These are phyloP conservation scores for Nicotiana sylvestris DNA, from an alignment of 257 asterid species.

Conservation along the genomic window DNA sequence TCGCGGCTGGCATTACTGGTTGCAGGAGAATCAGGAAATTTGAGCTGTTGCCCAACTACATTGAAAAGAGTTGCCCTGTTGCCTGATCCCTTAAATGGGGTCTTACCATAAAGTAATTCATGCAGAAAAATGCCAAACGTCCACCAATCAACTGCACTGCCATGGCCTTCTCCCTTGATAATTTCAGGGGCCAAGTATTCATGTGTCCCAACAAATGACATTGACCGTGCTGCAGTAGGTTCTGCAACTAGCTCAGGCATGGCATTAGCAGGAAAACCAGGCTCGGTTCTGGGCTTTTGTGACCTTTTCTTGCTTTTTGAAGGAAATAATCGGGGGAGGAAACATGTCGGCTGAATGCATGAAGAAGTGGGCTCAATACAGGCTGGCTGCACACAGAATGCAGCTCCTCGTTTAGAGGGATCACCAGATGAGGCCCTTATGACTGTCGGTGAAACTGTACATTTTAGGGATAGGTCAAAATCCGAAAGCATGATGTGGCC, in stretches of 20 bases:
- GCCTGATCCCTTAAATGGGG: constrained; percentile 36
- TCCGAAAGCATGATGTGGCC: constrained; percentile 40
- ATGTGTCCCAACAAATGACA: constrained; percentile 37
- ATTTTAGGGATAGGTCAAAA: constrained; percentile 33
- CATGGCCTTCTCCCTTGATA: constrained; percentile 40
- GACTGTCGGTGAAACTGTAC: constrained; percentile 34
- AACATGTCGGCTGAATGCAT: constrained; percentile 36
- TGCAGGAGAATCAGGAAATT: constrained; percentile 32
- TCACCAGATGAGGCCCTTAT: constrained; percentile 24
- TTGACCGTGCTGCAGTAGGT: constrained; percentile 36
- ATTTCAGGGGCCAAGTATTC: constrained; percentile 40
- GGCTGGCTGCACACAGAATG: constrained; percentile 28
- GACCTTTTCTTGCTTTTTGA: constrained; percentile 26
- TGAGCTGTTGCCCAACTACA: constrained; percentile 34
- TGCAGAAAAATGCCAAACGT: constrained; percentile 35
- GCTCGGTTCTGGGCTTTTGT: constrained; percentile 13
- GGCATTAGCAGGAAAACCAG: constrained; percentile 17
- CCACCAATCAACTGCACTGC: constrained; percentile 44
- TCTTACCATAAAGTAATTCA: constrained; percentile 31
- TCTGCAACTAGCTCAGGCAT: constrained; percentile 34
- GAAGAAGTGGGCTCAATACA: constrained; percentile 26
- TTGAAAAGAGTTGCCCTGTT: constrained; percentile 35
- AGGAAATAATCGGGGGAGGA: constrained; percentile 28
- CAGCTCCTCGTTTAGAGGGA: constrained; percentile 28
- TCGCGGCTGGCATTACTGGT: constrained; percentile 31